Base-by-base conservation (phyloP, 2,329 filamentous ascomycete genomes). In the Lachnellula subtilissima region DNA sequence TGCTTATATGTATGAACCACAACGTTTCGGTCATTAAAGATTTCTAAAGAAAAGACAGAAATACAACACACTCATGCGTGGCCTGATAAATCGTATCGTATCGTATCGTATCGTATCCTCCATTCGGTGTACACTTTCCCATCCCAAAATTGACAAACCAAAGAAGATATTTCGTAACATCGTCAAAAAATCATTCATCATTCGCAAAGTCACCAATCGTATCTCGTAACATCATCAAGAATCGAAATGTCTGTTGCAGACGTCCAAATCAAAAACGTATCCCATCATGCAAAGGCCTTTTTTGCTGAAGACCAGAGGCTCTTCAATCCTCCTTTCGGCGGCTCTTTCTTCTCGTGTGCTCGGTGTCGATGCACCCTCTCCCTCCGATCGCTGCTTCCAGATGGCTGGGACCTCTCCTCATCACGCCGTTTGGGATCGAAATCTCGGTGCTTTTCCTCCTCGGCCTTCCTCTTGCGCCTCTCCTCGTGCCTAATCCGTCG, bases 401-500 rank as follows among this genome's bases (percentile, higher is more conserved):
- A 19, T 22, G 42, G 22, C 19, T 37, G 15, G 36, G 36, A 37
- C n/a, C 50, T 35, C 12, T 54, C 40, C 50, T 6, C 50, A 15
- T 37, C 53, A 35, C 12, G 32, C 19, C 14, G 35, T 43, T 28
- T 58, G 50, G 22, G 45, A 5, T 47, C 19, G 1, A 40, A 47
- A 43, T 23, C 48, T n/a, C 32, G 23, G 15, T 49, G 36, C 17
- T 49, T 62, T 45, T 66, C 65, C 35, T 61, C 52, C 25, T 63
- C 64, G 32, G 53, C 62, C 37, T 61, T 55, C 23, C 56, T 61
- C 36, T 55, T 60, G 45, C 59, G 59, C 14, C 64, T 45, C 32
- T 66, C 62, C 32, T 65, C 64, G 3, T 62, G 56, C 23, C 64
- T 55, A 4, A 53, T 32, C 22, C 59, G 53, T 4, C 61, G 51